These are phyloP conservation scores for Ashbya aceris DNA, from an alignment of 1,139 yeast genomes.

Conservation along the genomic window DNA sequence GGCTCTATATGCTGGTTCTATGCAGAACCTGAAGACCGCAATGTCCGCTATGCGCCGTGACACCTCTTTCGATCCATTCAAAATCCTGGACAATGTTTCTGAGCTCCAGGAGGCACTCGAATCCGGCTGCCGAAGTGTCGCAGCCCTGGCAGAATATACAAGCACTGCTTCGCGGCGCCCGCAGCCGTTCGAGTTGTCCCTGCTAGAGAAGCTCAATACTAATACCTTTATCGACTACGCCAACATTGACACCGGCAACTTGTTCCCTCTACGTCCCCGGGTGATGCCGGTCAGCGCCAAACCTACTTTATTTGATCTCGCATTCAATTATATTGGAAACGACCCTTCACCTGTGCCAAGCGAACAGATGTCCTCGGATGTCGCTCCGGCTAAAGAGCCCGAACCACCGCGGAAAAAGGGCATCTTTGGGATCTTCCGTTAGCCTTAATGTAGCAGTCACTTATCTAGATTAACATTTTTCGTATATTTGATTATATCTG, in stretches of 20 bases:
- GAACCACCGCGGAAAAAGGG: slow-evolving; percentile 35
- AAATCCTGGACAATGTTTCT: neutral
- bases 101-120: slow-evolving; percentile 18
- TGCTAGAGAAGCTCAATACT: slow-evolving; percentile 44
- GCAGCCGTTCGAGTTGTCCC: slow-evolving; percentile 16
- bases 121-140: slow-evolving; percentile 20
- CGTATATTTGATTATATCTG: neutral
- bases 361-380: neutral
- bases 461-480: neutral
- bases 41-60: slow-evolving; percentile 4
- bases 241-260: slow-evolving; percentile 32
- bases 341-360: slow-evolving; percentile 14
- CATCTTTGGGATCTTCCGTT: slow-evolving; percentile 41
- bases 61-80: no score
- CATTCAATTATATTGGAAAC: slow-evolving; percentile 67
- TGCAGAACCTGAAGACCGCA: slow-evolving; percentile 13
- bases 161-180: slow-evolving; percentile 11
- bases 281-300: slow-evolving; percentile 59
- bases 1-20: slow-evolving; percentile 23
- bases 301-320: slow-evolving; percentile 86
- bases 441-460: no score
- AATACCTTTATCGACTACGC: slow-evolving; percentile 34
- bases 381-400: slow-evolving; percentile 3
- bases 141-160: slow-evolving; percentile 27
- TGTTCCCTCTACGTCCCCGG: slow-evolving; percentile 41